A percentile compares a stretch with the other conserved stretches of the same genome.
phyloP scores from a whole-genome alignment of 306 rosid species.

The Prunus davidiana region DNA sequence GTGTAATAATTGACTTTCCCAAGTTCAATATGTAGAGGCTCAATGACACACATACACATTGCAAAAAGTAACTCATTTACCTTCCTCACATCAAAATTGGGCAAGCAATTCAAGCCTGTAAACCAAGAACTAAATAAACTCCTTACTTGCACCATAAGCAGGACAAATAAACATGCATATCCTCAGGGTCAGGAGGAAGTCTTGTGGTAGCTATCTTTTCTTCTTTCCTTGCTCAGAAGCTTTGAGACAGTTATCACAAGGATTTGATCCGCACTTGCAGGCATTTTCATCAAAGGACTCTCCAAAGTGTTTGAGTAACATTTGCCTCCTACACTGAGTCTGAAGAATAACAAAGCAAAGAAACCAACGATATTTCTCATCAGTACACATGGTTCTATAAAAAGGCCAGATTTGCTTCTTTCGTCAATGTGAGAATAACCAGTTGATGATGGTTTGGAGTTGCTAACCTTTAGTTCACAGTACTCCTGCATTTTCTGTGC shows the following conservation, averaged over 20 bases:
- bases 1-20: not conserved
- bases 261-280: slow-evolving; percentile 76
- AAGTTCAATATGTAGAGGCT: not conserved
- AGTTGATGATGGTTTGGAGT: slow-evolving; percentile 1
- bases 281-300: slow-evolving; percentile 64
- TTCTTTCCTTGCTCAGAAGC: slow-evolving; percentile 13
- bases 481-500: slow-evolving; percentile 88
- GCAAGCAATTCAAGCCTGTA: no score
- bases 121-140: no score
- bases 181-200: slow-evolving; percentile 24
- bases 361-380: not conserved
- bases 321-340: slow-evolving; percentile 87
- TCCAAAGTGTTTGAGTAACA: slow-evolving; percentile 80
- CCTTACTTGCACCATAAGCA: no score
- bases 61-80: no score
- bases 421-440: slow-evolving; percentile 6
- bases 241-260: slow-evolving; percentile 88
- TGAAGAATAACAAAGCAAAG: slow-evolving; percentile 28
- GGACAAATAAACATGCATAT: not conserved
- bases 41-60: no score
- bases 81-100: no score
- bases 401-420: not conserved
- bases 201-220: slow-evolving; percentile 51
- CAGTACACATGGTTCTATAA: slow-evolving; percentile 4
- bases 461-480: slow-evolving; percentile 81